Evolutionary conservation across 2,329 filamentous ascomycete genomes (phyloP), one percentile per base, ranked within the genome.

Genomic region (Penicillium sp.): DNA sequence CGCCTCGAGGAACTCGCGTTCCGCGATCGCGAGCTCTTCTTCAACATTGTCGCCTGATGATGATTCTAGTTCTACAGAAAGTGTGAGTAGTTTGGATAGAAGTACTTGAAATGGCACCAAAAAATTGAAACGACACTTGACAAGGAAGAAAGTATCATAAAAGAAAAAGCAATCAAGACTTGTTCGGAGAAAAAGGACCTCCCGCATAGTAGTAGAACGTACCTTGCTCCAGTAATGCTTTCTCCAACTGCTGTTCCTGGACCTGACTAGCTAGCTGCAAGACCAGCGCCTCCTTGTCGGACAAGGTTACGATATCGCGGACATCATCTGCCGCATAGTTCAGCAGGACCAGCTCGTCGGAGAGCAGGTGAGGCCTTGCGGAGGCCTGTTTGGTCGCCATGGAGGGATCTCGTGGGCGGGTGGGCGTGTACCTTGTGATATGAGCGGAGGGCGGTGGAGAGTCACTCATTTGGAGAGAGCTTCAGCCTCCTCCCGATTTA

Each of bases 231-330:
- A 93, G 77, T 42, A 95, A 82, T 40, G 88, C 88, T 59, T 88
- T 86, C 78, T 95, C 89, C 24, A 94, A 79, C 70, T 88, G 86
- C 49, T 93, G 82, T 73, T 91, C 87, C 71, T 89, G 87, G 28
- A 92, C 80, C 67, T 85, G 84, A 74, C 93, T 88, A 76, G 92
- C 91, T 53, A 93, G 83, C 44, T 87, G 83, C 38, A 95, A 81
- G 30, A 90, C 84, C 65, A 83, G 83, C 69, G 84, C 80, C 77
- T 96, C 92, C 62, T 86, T 83, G 38, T 86, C 83, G 1, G 89
- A 91, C 47, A 94, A 81, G 8, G 84, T 81, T 40, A 88, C 81
- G 61, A 78, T 76, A 76, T 84, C 80, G 61, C 68, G 77, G 58
- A 78, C 71, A 45, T 76, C 76, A 66, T 83, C 78, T 66, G 79